Evolutionary conservation across 331 rosid genomes (phyloP), one percentile per base, ranked within the genome.

Genomic region (Erythrophleum ivorense): DNA sequence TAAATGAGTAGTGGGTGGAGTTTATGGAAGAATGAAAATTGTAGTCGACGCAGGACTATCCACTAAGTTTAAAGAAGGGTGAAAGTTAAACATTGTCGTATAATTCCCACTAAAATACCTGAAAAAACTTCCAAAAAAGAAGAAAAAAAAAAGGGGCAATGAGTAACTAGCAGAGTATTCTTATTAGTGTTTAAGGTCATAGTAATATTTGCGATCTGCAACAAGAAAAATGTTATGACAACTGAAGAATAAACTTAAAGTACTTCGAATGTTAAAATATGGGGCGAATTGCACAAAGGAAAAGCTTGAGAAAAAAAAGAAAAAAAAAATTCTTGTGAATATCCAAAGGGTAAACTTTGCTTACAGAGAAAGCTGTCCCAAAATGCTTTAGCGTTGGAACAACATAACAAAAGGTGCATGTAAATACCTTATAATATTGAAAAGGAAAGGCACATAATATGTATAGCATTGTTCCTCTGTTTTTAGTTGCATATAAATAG

Each of bases 301-400:
- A 71, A 24, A 7, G 73, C 65, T 16, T 68, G 59, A 64, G 36
- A 29, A 50, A 46, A 52, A 29, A 16, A 31, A 24, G 29, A 24
- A 24, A 24, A 24, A 24, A 24, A 24, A 24, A 24, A 24, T 0
- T 1, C 63, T 57, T 45, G 53, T 54, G 77, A 48, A 71, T 50
- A 80, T 76, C 55, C 36, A 43, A 70, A 59, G 78, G 31, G 2
- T 24, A 18, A 41, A 43, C 33, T 49, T 62, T 60, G 83, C 80
- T 73, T 83, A 58, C 48, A 45, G 54, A 80, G 59, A 68, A 82
- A 85, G 89, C 89, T 80, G 76, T 73, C 81, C 3, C 31, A 41
- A 18, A 80, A 50, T 78, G 82, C 84, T 81, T 84, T 81, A 81
- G 75, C 50, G 81, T 83, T 77, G 84, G 72, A 77, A 48, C 16